Base-by-base conservation (phyloP, 2,329 filamentous ascomycete genomes). In the Sporothrix protearum region DNA sequence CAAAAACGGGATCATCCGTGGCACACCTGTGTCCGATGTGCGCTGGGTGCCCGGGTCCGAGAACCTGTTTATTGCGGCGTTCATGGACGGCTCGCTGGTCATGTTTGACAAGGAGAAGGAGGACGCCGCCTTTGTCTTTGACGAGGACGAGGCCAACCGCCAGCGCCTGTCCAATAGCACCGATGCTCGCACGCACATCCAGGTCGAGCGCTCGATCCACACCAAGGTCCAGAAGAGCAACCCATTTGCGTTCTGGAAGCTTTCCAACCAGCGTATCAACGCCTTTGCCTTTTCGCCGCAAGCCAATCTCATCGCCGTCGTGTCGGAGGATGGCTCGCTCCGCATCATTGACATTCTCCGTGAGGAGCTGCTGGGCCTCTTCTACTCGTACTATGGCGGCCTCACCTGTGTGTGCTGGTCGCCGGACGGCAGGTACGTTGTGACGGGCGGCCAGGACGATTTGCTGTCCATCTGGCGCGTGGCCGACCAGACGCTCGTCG, bases 31-130 rank as follows among this genome's bases (percentile, higher is more conserved):
- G 1, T 91, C 92, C 0, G 89, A 95, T 73, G 96, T 99, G 75
- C 88, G 88, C 78, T 99, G 96, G 96, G 89, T 99, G 71, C 96
- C 96, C 0, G 92, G 93, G 36, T 97, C 95, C 7, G 96, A 99
- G 78, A 96, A 92, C 75, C 84, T 97, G 16, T 98, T 99, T 78
- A 84, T 99, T 61, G 94, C 94, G 12, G 91, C 94, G 12, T 94
- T 98, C 79, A 92, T 93, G 85, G 94, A 99, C 77, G 96, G 96
- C 1, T 91, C 91, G 2, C 81, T 99, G 59, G 87, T 99, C 2
- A 93, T 98, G 1, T 99, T 98, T 76, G 96, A 99, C 81, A 99
- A 98, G 81, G 94, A 97, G 78, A 97, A 96, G 79, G 94, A 97
- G 75, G 94, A 97, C 78, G 89, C 90, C 0, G 85, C 89, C 1